Percentiles rank a stretch among this genome's conserved stretches.
These are phyloP conservation scores for Adansonia madagascariensis DNA, from an alignment of 441 rosid species.

Conservation along the genomic window DNA sequence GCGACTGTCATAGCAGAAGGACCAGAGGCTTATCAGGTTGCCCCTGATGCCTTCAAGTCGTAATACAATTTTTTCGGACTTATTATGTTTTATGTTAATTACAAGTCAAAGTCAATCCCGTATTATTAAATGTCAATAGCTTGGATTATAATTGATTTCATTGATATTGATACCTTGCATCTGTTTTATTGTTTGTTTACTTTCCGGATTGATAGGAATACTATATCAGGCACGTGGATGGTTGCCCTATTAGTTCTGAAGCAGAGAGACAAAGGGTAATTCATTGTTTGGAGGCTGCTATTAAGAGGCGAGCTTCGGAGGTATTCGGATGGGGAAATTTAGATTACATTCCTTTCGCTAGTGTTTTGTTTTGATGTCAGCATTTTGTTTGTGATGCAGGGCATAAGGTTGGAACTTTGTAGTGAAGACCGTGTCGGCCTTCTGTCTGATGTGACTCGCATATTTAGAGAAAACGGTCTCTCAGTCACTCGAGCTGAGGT, in stretches of 20 bases:
- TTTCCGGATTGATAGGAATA: slow-evolving; percentile 59
- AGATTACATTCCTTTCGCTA: slow-evolving; percentile 5
- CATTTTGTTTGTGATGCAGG: slow-evolving; percentile 48
- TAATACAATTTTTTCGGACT: neutral
- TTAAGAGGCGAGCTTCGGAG: slow-evolving; percentile 82
- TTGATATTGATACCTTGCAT: neutral
- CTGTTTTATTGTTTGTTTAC: slow-evolving; percentile 20
- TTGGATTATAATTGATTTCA: neutral
- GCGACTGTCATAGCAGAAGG: slow-evolving; percentile 77
- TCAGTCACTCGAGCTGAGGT: slow-evolving; percentile 90
- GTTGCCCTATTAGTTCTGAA: slow-evolving; percentile 85
- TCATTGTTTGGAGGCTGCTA: slow-evolving; percentile 92
- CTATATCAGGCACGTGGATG: slow-evolving; percentile 87
- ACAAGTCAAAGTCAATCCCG: neutral
- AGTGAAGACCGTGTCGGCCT: slow-evolving; percentile 84
- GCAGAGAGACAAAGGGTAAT: slow-evolving; percentile 91
- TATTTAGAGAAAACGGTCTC: slow-evolving; percentile 90
- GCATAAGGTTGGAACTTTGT: slow-evolving; percentile 81
- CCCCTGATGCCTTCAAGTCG: slow-evolving; percentile 8
- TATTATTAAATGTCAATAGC: neutral
- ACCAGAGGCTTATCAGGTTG: slow-evolving; percentile 80
- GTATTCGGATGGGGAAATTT: slow-evolving; percentile 36
- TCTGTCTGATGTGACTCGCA: slow-evolving; percentile 84
- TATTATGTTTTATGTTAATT: neutral
- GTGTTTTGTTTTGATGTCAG: slow-evolving; percentile 14